A percentile compares a stretch with the other conserved stretches of the same genome.
Conservation (phyloP, 192 early-diverging fungal genomes). For the Backusella tuberculispora region DNA sequence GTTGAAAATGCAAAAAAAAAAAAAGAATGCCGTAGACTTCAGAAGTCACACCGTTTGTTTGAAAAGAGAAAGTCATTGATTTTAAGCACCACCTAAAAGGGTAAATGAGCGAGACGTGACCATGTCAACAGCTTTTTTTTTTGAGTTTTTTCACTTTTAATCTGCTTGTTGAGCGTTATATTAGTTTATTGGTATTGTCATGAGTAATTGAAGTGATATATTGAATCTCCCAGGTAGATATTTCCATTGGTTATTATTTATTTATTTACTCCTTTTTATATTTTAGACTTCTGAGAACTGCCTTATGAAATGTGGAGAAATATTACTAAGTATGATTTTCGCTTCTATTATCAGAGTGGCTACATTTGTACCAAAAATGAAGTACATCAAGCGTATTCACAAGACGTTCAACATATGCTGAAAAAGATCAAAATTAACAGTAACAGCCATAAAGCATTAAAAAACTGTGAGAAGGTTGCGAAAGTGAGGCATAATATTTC, state of each 20-base stretch:
- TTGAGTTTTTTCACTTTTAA: not conserved
- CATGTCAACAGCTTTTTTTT: too few species aligned
- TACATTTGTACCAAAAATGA: not conserved
- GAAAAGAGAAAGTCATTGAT: too few species aligned
- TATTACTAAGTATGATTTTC: not conserved
- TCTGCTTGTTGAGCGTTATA: not conserved
- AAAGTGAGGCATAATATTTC: not conserved
- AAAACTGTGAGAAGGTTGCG: not conserved
- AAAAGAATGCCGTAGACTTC: too few species aligned
- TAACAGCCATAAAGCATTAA: not conserved
- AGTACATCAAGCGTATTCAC: not conserved
- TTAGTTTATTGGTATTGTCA: not conserved
- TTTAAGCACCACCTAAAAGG: too few species aligned
- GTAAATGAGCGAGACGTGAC: too few species aligned
- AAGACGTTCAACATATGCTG: not conserved
- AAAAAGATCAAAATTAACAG: not conserved
- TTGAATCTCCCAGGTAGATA: not conserved
- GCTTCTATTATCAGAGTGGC: not conserved
- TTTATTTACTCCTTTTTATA: conserved; percentile 1
- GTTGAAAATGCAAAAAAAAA: too few species aligned
- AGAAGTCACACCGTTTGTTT: too few species aligned
- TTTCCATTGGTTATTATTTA: not conserved
- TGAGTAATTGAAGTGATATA: not conserved
- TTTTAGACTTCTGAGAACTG: not conserved
- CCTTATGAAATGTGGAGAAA: not conserved